phyloP scores from a whole-genome alignment of 1,284 basidiomycete species.

The Naganishia sp. region DNA sequence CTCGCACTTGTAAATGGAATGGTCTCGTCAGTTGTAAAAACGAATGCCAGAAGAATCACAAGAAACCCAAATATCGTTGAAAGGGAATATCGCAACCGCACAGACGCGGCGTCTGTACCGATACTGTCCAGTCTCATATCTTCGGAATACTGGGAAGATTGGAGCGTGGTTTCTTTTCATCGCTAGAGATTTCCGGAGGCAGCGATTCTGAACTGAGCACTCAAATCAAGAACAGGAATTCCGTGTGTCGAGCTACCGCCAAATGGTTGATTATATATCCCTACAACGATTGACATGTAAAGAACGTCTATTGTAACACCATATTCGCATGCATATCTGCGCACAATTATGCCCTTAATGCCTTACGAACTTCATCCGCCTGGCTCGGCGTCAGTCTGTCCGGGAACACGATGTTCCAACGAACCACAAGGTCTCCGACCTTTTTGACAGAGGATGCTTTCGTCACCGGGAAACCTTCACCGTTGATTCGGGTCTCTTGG shows the following conservation, averaged over 20 bases:
- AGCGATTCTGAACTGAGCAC: too few relatives aligned
- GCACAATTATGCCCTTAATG: conserved; percentile 53
- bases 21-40: neutral
- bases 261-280: conserved; percentile 17
- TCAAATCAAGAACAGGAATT: too few relatives aligned
- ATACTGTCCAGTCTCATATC: too few relatives aligned
- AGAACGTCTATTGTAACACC: conserved; percentile 2
- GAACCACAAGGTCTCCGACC: conserved; percentile 80
- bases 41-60: neutral
- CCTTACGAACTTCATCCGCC: conserved; percentile 74
- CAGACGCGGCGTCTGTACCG: too few relatives aligned
- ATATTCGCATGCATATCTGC: neutral
- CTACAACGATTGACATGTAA: conserved; percentile 26
- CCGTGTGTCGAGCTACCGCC: too few relatives aligned
- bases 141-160: too few relatives aligned
- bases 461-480: conserved; percentile 88
- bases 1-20: conserved; percentile 45
- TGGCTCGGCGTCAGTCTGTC: conserved; percentile 69
- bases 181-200: too few relatives aligned
- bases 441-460: conserved; percentile 70
- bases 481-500: conserved; percentile 67
- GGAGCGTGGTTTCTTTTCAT: too few relatives aligned
- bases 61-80: too few relatives aligned
- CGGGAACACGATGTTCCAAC: conserved; percentile 84
- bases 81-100: too few relatives aligned